Conservation (phyloP, 2,329 filamentous ascomycete genomes). For the Biscogniauxia sp. region DNA sequence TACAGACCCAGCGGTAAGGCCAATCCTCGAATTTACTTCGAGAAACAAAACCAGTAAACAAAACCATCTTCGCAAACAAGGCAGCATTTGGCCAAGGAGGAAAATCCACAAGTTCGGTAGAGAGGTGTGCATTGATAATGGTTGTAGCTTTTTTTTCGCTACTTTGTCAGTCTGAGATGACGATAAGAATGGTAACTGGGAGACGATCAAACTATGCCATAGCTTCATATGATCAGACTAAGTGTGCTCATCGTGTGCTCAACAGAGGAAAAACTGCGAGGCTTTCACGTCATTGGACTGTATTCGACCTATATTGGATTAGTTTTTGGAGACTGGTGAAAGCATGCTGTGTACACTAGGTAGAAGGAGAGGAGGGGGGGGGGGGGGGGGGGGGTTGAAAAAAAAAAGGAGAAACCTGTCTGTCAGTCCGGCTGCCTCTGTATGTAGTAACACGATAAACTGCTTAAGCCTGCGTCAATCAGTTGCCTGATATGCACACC, state of each 20-base stretch:
- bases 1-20: background rate
- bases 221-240: conserved; percentile 11
- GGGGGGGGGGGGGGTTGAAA: too few species aligned
- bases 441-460: background rate
- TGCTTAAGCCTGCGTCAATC: background rate
- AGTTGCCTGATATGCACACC: background rate
- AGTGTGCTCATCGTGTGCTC: background rate
- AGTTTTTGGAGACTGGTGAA: background rate
- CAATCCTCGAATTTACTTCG: background rate
- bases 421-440: background rate
- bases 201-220: conserved; percentile 22
- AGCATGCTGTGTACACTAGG: too few species aligned
- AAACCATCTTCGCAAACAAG: background rate
- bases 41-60: background rate
- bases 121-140: background rate
- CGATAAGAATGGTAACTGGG: conserved; percentile 4
- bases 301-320: background rate
- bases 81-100: background rate
- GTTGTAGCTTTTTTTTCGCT: background rate
- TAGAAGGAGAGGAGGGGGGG: too few species aligned
- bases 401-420: background rate
- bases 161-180: conserved; percentile 1
- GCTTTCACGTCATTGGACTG: background rate
- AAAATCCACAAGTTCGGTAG: background rate
- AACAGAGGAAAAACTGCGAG: background rate